Evolutionary conservation across 179 eudicot species (phyloP).

Genomic region (Vitellaria paradoxa): DNA sequence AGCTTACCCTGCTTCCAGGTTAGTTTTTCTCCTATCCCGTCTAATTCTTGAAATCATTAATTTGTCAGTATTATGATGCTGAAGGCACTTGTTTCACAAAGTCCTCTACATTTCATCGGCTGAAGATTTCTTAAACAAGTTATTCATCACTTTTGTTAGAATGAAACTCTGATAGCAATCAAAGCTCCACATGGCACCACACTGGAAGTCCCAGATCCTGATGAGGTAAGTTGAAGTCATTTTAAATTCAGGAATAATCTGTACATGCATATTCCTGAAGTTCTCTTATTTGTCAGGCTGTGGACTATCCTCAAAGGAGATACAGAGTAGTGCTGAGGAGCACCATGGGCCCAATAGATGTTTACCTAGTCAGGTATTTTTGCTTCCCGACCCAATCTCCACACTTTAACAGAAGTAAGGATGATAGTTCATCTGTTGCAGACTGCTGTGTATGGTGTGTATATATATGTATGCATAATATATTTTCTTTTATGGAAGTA

Average conservation of each 20-base stretch:
- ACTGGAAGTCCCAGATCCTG: constrained; percentile 95
- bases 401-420: background rate
- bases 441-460: background rate
- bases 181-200: constrained; percentile 97
- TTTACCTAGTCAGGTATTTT: constrained; percentile 86
- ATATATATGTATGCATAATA: background rate
- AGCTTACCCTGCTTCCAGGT: constrained; percentile 82
- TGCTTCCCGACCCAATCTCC: constrained; percentile 3
- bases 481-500: background rate
- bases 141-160: constrained; percentile 34
- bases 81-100: background rate
- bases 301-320: constrained; percentile 89
- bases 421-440: background rate
- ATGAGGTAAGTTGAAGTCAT: constrained; percentile 51
- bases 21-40: constrained; percentile 12
- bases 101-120: background rate
- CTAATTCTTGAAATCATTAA: background rate
- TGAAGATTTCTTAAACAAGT: background rate
- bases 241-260: background rate
- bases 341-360: constrained; percentile 97
- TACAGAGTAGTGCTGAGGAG: constrained; percentile 90
- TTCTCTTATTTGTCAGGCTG: constrained; percentile 47
- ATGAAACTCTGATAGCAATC: constrained; percentile 84
- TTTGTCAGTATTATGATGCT: constrained; percentile 2
- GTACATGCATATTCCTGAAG: constrained; percentile 12